phyloP scores from a whole-genome alignment of 1,284 basidiomycete species.

The Omphalotus olearius region DNA sequence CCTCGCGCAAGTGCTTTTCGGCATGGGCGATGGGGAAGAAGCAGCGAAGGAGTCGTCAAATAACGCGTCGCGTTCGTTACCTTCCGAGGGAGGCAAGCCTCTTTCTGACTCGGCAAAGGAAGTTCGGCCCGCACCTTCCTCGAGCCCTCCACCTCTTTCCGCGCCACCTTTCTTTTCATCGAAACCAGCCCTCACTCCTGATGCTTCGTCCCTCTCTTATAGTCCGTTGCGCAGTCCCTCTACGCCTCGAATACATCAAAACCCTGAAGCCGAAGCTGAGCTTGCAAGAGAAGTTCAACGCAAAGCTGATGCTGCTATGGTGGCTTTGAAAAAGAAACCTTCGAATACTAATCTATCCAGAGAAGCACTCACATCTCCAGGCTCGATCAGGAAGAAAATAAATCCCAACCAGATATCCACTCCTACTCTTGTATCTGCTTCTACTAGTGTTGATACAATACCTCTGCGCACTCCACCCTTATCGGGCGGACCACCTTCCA shows the following conservation, averaged over 20 bases:
- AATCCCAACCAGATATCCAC: conserved; percentile 69
- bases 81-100: background rate
- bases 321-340: conserved; percentile 59
- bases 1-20: conserved; percentile 71
- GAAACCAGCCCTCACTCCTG: conserved; percentile 20
- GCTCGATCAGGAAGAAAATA: conserved; percentile 56
- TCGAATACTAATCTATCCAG: conserved; percentile 46
- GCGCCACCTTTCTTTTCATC: conserved; percentile 16
- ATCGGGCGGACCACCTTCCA: conserved; percentile 31
- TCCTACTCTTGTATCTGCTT: conserved; percentile 67
- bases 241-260: conserved; percentile 34
- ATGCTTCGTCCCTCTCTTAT: conserved; percentile 24
- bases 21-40: conserved; percentile 38
- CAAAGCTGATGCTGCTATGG: conserved; percentile 65
- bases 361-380: conserved; percentile 26
- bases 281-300: conserved; percentile 66
- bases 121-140: background rate
- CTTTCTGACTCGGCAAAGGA: background rate
- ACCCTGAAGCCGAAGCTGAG: conserved; percentile 41
- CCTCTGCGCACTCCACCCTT: conserved; percentile 50
- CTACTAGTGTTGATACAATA: conserved; percentile 72
- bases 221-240: conserved; percentile 34
- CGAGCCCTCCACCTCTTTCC: background rate
- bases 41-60: background rate
- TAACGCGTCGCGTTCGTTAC: background rate